phyloP scores from a whole-genome alignment of 202 grass and related monocot genomes.

The Panicum hallii region DNA sequence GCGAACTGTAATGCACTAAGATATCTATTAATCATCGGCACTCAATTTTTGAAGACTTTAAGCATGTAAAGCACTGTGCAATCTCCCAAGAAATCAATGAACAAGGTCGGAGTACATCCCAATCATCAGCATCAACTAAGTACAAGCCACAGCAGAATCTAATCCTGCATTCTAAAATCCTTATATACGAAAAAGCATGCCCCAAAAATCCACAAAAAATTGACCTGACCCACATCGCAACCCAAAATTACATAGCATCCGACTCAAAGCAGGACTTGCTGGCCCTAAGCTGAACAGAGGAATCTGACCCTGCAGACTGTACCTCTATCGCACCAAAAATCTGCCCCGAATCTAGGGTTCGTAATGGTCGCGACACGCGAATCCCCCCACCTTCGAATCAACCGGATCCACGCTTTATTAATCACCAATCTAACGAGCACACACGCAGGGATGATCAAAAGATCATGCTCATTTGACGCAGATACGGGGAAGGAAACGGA shows the following conservation, averaged over 20 bases:
- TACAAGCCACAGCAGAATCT: background rate
- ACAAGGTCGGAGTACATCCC: background rate
- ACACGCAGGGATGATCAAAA: background rate
- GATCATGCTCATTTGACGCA: background rate
- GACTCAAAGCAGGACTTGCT: background rate
- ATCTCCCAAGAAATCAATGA: background rate
- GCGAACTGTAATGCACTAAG: background rate
- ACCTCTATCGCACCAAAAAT: background rate
- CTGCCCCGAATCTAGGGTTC: background rate
- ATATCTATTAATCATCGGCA: background rate
- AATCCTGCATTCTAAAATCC: background rate
- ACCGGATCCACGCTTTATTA: background rate
- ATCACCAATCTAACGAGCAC: background rate
- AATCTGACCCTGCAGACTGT: background rate
- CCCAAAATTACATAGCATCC: background rate
- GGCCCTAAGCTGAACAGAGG: background rate
- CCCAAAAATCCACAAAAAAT: background rate
- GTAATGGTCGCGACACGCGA: background rate
- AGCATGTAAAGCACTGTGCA: background rate
- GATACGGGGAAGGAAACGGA: background rate
- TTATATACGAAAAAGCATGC: background rate
- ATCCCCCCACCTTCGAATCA: background rate
- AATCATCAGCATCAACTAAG: background rate
- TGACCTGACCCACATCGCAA: background rate
- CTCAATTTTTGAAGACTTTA: background rate